Conservation (phyloP, 805 yeast genomes). For the Wickerhamiella sorbophila region DNA sequence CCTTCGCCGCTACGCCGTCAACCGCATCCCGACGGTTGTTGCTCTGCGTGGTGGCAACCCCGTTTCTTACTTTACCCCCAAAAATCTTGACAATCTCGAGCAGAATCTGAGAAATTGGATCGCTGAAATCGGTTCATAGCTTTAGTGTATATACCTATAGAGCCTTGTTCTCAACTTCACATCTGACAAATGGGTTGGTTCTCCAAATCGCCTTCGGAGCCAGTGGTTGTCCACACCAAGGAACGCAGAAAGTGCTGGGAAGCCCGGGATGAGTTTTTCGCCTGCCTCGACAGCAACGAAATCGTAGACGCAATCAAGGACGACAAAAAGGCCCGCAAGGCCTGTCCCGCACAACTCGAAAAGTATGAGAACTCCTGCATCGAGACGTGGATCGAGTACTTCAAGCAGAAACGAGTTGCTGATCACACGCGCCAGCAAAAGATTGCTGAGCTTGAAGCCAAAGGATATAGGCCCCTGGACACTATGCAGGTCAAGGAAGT, state of each 20-base stretch:
- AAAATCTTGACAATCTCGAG: slow-evolving; percentile 20
- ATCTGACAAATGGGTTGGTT: slow-evolving; percentile 39
- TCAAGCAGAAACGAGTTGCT: slow-evolving; percentile 75
- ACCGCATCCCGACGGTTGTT: slow-evolving; percentile 50
- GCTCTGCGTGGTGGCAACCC: slow-evolving; percentile 54
- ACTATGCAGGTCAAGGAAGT: slow-evolving; percentile 21
- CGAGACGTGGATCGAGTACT: slow-evolving; percentile 76
- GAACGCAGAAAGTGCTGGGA: slow-evolving; percentile 81
- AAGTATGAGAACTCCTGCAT: slow-evolving; percentile 65
- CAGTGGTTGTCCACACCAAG: slow-evolving; percentile 24
- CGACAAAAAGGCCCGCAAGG: slow-evolving; percentile 32
- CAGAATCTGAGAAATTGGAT: slow-evolving; percentile 27
- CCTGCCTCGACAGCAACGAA: slow-evolving; percentile 53
- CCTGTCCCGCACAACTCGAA: slow-evolving; percentile 45
- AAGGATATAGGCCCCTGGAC: slow-evolving; percentile 30
- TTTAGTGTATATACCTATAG: neutral
- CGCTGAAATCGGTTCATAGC: slow-evolving; percentile 13
- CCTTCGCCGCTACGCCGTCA: slow-evolving; percentile 40
- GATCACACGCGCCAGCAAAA: slow-evolving; percentile 58
- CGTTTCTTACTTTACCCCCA: slow-evolving; percentile 25
- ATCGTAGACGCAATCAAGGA: slow-evolving; percentile 49
- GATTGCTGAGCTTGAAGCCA: slow-evolving; percentile 53
- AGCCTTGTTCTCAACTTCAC: too few relatives aligned
- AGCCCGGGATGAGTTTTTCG: slow-evolving; percentile 62
- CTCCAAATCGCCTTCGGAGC: slow-evolving; percentile 26